These are phyloP conservation scores for Cruciata laevipes DNA, from an alignment of 257 asterid genomes.

Conservation along the genomic window DNA sequence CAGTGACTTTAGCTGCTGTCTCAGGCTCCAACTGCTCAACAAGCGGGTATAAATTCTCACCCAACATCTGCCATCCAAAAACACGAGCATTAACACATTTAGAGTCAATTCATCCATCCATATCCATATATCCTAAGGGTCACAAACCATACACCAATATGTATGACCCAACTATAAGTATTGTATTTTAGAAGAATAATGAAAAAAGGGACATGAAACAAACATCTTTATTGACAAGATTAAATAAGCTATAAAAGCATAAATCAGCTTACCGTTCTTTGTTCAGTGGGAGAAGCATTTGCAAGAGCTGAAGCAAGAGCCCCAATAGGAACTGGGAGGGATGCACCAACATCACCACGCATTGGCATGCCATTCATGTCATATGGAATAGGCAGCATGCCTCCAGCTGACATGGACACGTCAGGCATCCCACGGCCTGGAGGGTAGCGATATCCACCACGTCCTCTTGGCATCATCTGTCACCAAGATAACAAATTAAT, in stretches of 20 bases:
- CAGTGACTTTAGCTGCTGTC: slow-evolving; percentile 59
- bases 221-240: too few relatives aligned
- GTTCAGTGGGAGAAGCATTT: slow-evolving; percentile 78
- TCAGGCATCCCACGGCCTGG: slow-evolving; percentile 76
- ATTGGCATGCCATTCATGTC: slow-evolving; percentile 79
- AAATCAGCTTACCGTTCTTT: slow-evolving; percentile 56
- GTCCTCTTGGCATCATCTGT: slow-evolving; percentile 89
- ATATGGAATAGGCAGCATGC: slow-evolving; percentile 69
- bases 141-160: too few relatives aligned
- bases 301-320: slow-evolving; percentile 95
- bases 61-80: slow-evolving; percentile 48
- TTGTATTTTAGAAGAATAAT: too few relatives aligned
- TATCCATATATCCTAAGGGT: neutral
- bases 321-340: slow-evolving; percentile 72
- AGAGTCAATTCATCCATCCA: neutral
- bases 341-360: slow-evolving; percentile 64
- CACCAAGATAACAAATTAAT: neutral
- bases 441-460: slow-evolving; percentile 70
- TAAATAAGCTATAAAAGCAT: too few relatives aligned
- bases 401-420: slow-evolving; percentile 62
- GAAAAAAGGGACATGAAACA: too few relatives aligned
- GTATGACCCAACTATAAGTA: too few relatives aligned
- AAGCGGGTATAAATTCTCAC: slow-evolving; percentile 51
- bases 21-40: slow-evolving; percentile 58
- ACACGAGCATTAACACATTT: neutral